phyloP scores from a whole-genome alignment of 2,329 filamentous ascomycete species.

The Ramularia collo-cygni region DNA sequence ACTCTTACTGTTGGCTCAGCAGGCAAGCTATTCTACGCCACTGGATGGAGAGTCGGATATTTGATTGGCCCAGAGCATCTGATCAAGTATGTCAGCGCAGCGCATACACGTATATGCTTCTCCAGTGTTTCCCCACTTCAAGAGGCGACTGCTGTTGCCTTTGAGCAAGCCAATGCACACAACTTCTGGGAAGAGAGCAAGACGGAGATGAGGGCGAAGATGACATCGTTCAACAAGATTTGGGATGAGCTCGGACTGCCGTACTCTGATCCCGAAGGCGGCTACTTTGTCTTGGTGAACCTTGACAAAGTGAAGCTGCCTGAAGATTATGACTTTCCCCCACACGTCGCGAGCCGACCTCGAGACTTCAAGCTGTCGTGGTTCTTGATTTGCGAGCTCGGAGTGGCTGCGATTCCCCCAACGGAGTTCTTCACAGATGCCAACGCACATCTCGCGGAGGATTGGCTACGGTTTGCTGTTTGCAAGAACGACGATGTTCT shows the following conservation, averaged over 20 bases:
- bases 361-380: conserved; percentile 91
- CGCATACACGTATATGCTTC: conserved; percentile 95
- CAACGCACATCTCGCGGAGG: conserved; percentile 79
- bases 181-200: conserved; percentile 85
- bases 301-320: conserved; percentile 82
- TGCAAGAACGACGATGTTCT: conserved; percentile 85
- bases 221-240: conserved; percentile 72
- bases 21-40: conserved; percentile 97
- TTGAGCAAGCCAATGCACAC: conserved; percentile 77
- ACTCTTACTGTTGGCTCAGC: conserved; percentile 93
- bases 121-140: conserved; percentile 88
- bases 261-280: conserved; percentile 89
- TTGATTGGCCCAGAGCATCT: conserved; percentile 82
- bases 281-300: conserved; percentile 96
- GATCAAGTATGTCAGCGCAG: conserved; percentile 84
- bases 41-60: conserved; percentile 95
- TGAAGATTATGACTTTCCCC: conserved; percentile 76
- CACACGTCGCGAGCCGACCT: conserved; percentile 77
- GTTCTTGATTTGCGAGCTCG: conserved; percentile 95
- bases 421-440: conserved; percentile 91
- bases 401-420: conserved; percentile 90
- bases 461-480: conserved; percentile 91
- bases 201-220: conserved; percentile 81
- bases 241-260: conserved; percentile 44
- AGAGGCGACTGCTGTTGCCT: conserved; percentile 88